A percentile compares a stretch with the other conserved stretches of the same genome.
phyloP scores from a whole-genome alignment of 1,139 yeast species.

The Geotrichum phurueaensis region DNA sequence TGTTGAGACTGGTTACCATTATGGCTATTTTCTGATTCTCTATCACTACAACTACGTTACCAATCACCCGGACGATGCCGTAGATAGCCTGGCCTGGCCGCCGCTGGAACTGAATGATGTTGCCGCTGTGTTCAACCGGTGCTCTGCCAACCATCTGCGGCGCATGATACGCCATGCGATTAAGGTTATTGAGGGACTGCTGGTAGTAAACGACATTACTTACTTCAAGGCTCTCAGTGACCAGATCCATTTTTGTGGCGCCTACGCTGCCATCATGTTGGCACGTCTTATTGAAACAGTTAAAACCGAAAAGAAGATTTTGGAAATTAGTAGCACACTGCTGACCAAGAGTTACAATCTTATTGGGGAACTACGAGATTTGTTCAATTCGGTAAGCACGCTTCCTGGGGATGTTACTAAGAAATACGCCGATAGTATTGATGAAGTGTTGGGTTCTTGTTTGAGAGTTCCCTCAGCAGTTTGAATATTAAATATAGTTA shows the following conservation, averaged over 20 bases:
- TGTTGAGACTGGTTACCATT: conserved; percentile 68
- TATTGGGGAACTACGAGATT: conserved; percentile 5
- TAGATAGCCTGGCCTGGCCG: conserved; percentile 4
- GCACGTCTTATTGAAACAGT: conserved; percentile 31
- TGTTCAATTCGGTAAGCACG: conserved; percentile 9
- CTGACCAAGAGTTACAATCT: conserved; percentile 10
- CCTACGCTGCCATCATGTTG: conserved; percentile 46
- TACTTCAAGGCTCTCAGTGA: conserved; percentile 66
- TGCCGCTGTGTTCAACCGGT: conserved; percentile 13
- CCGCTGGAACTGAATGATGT: conserved; percentile 10
- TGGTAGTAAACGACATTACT: conserved; percentile 48
- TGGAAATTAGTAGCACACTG: conserved; percentile 13
- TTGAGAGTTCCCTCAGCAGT: conserved; percentile 8
- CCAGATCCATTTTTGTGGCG: conserved; percentile 56
- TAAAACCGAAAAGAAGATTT: conserved; percentile 5
- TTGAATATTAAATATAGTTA: not conserved
- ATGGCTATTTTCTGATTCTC: conserved; percentile 50
- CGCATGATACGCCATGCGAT: conserved; percentile 37
- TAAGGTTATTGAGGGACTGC: conserved; percentile 41
- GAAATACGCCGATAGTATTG: conserved; percentile 25
- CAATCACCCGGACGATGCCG: not conserved
- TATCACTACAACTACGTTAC: conserved; percentile 33
- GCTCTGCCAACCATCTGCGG: conserved; percentile 20
- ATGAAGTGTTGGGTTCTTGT: conserved; percentile 13
- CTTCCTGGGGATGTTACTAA: conserved; percentile 23